Base-by-base conservation (phyloP, 495 filamentous ascomycete genomes). In the Aspergillus haitiensis region DNA sequence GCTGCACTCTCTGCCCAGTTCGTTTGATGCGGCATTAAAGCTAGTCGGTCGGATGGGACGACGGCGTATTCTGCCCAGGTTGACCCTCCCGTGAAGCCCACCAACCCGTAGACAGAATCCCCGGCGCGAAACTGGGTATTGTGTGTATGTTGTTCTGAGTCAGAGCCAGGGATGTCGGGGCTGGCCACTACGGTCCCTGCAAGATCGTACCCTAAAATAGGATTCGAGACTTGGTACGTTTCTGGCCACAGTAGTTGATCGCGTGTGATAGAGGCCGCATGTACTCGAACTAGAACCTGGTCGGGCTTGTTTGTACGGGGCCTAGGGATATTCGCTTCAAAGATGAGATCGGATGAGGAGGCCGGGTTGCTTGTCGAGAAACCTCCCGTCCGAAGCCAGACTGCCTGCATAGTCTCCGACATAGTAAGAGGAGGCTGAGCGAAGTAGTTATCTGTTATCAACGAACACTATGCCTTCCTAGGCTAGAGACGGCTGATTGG, bases 161-260 rank as follows among this genome's bases (percentile, higher is more conserved):
- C 56, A 34, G 34, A 56, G 13, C 49, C 47, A 2, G 47, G 2
- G 21, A 27, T 27, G 34, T 50, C 34, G 39, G 58, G 64, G 9
- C 62, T 67, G 37, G 64, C 66, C 7, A 60, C 60, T 1, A 82
- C 73, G 2, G 60, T 74, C 7, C 78, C 81, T 10, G 80, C 60
- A 55, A 82, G 70, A 64, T 83, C 81, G 64, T 74, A 67, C 44
- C 78, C 80, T 1, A 72, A 68, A 34, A 72, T 74, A 47, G 55
- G 6, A 56, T 68, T 68, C 3, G 55, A 46, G 42, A 61, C 56
- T 6, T 31, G 6, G 60, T 74, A 75, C 27, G 62, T 68, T 46
- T 75, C 73, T 10, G 73, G 71, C 71, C 71, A 75, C 15, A 62
- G 69, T 31, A 75, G 63, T 49, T 58, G 66, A 56, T 74, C 71